These are phyloP conservation scores for Kodamaea arcana DNA, from an alignment of 1,139 yeast species.

Conservation along the genomic window DNA sequence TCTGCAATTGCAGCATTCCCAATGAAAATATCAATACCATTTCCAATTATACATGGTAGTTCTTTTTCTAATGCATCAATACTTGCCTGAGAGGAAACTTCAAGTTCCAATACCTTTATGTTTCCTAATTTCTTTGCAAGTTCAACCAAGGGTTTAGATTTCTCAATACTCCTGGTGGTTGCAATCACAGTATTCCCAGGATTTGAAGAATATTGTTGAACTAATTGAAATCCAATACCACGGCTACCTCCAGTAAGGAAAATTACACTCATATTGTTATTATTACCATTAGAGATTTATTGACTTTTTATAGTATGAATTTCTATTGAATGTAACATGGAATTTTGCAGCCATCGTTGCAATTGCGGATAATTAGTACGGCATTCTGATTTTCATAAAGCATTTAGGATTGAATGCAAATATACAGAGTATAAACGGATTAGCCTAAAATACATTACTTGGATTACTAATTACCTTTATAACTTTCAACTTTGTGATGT, in stretches of 20 bases:
- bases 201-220: conserved; percentile 12
- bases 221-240: conserved; percentile 28
- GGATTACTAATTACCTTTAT: no score
- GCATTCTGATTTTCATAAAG: no score
- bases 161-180: conserved; percentile 12
- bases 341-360: no score
- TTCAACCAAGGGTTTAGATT: conserved; percentile 11
- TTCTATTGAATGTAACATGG: no score
- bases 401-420: no score
- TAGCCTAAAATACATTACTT: no score
- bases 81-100: conserved; percentile 3
- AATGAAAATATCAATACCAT: conserved; percentile 5
- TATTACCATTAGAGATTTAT: no score
- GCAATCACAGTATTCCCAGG: conserved; percentile 20
- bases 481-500: no score
- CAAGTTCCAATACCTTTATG: conserved; percentile 6
- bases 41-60: conserved; percentile 1
- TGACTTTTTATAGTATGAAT: no score
- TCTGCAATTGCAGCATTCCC: conserved; percentile 5
- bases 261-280: neutral
- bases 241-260: conserved; percentile 25
- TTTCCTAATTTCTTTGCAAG: conserved; percentile 8
- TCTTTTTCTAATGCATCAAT: conserved; percentile 20
- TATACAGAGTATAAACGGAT: no score
- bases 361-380: no score